A percentile compares a stretch with the other conserved stretches of the same genome.
These are phyloP conservation scores for Citrus sinensis DNA, from an alignment of 345 rosid species.

Conservation along the genomic window DVS_A1.0 CM039168.1:2156001-2156500, in stretches of 20 bases:
- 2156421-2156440: not conserved
- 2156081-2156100: slow-evolving; percentile 18
- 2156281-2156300: not conserved
- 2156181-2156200: slow-evolving; percentile 33
- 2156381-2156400: not conserved
- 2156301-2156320: not conserved
- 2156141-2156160: slow-evolving; percentile 89
- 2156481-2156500: not conserved
- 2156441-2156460: not conserved
- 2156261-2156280: not conserved
- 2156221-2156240: not conserved
- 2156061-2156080: not conserved
- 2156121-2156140: slow-evolving; percentile 85
- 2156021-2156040: slow-evolving; percentile 2
- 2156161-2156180: slow-evolving; percentile 99
- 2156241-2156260: not conserved
- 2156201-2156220: not conserved
- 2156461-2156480: not conserved
- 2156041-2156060: not conserved
- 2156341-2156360: not conserved
- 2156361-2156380: not conserved
- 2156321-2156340: not conserved
- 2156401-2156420: not conserved
- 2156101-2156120: slow-evolving; percentile 72
- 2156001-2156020: not conserved